Evolutionary conservation across 192 early-diverging fungal species (phyloP), one percentile per base, ranked within the genome.

Genomic region (Backusella tarrabulga): DNA sequence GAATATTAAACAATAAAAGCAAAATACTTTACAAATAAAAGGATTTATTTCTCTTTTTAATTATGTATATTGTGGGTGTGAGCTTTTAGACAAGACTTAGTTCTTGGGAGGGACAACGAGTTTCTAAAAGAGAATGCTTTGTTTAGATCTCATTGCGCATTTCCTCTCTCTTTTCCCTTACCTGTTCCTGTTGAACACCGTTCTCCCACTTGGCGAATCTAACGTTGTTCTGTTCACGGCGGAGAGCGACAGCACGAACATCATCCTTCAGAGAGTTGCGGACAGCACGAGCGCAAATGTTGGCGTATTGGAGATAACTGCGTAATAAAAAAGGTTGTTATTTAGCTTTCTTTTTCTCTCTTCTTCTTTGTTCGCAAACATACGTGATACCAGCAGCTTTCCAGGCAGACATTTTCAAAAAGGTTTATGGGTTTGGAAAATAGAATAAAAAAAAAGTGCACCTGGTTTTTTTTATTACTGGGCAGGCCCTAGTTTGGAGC

Each of bases 221-320:
- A 76, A 93, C 83, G 63, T 85, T 84, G 83, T 93, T 89, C 79
- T 93, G 90, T 76, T 97, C 91, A 71, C 94, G 89, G 82, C 90
- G 90, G 82, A 90, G 71, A 74, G 92, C 93, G 41, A 81, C 77
- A 66, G 88, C 76, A 78, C 90, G 90, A 60, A 85, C 80, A 68
- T 95, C 92, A 32, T 89, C 90, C 90, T 94, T 95, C 79, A 97
- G 85, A n/a, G 92, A 86, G 87, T 91, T 92, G 78, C 95, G 92
- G 73, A 96, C 88, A 73, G 92, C 91, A 60, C 87, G 85, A 73
- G 95, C 92, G 80, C 91, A 89, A 79, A 95, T 89, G 85, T 94
- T 92, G 76, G 90, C 85, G 86, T 93, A 95, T 83, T 94, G 90
- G 76, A 97, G 86, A 87, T 97, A 97, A 80, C 95, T 95, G 75